These are phyloP conservation scores for Pythium catenulatum DNA, from an alignment of 352 stramenopile species.

Conservation along the genomic window DNA sequence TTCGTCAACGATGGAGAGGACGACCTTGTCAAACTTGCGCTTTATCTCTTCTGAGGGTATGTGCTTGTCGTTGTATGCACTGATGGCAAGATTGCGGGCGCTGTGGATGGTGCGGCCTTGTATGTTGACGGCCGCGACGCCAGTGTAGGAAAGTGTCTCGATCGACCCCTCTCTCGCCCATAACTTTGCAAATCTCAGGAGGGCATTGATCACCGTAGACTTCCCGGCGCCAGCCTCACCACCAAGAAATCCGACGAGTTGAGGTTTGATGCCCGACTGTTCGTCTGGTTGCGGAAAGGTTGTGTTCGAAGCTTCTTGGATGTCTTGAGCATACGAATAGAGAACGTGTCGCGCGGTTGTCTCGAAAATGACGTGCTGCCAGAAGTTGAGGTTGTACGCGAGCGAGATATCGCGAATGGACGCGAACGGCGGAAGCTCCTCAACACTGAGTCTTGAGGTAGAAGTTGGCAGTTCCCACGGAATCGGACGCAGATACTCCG, in stretches of 20 bases:
- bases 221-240: background rate
- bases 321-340: background rate
- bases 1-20: background rate
- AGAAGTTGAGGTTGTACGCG: background rate
- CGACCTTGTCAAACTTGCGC: background rate
- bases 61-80: background rate
- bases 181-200: background rate
- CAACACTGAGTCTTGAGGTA: no score
- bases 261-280: background rate
- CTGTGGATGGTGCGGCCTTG: background rate
- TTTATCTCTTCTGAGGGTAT: background rate
- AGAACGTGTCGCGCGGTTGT: background rate
- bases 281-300: background rate
- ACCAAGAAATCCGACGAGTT: background rate
- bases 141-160: conserved; percentile 3
- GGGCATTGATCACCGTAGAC: background rate
- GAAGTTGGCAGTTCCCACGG: background rate
- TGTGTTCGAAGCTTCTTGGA: background rate
- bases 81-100: background rate
- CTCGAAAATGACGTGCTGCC: conserved; percentile 5
- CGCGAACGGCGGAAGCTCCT: background rate
- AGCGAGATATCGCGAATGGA: background rate
- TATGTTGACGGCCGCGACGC: background rate
- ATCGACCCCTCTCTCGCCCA: background rate
- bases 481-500: background rate